Evolutionary conservation across 495 filamentous ascomycete genomes (phyloP).

Genomic region (Tetracladium marchalianum): DNA sequence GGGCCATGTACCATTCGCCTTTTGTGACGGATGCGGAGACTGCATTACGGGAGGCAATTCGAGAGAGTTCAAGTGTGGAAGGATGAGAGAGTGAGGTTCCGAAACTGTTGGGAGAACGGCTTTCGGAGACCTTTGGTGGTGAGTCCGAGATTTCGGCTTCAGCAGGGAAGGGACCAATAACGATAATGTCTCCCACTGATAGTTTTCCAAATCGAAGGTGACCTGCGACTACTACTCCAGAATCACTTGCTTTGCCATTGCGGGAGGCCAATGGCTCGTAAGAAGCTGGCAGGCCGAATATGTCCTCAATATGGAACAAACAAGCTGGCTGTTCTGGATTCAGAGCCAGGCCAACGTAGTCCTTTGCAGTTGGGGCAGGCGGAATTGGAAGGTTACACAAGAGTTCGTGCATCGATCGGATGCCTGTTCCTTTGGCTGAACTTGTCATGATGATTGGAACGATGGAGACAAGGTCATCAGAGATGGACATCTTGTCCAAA

Average conservation of each 20-base stretch:
- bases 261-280: conserved; percentile 36
- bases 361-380: conserved; percentile 33
- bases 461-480: conserved; percentile 35
- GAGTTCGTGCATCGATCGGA: conserved; percentile 72
- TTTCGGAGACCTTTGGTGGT: conserved; percentile 1
- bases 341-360: conserved; percentile 28
- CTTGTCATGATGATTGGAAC: conserved; percentile 88
- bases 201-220: conserved; percentile 70
- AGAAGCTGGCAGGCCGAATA: conserved; percentile 44
- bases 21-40: conserved; percentile 36
- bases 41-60: conserved; percentile 27
- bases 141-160: conserved; percentile 23
- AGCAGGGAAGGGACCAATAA: conserved; percentile 66
- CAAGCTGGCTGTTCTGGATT: conserved; percentile 41
- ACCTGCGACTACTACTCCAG: conserved; percentile 67
- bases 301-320: conserved; percentile 84
- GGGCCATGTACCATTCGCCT: conserved; percentile 66
- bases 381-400: conserved; percentile 71
- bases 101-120: conserved; percentile 14
- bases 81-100: conserved; percentile 26
- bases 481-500: conserved; percentile 32
- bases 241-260: conserved; percentile 31
- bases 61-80: conserved; percentile 30
- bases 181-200: conserved; percentile 65
- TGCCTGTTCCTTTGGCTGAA: conserved; percentile 74